Evolutionary conservation across 1,284 basidiomycete genomes (phyloP).

Genomic region (Irpex sp.): DNA sequence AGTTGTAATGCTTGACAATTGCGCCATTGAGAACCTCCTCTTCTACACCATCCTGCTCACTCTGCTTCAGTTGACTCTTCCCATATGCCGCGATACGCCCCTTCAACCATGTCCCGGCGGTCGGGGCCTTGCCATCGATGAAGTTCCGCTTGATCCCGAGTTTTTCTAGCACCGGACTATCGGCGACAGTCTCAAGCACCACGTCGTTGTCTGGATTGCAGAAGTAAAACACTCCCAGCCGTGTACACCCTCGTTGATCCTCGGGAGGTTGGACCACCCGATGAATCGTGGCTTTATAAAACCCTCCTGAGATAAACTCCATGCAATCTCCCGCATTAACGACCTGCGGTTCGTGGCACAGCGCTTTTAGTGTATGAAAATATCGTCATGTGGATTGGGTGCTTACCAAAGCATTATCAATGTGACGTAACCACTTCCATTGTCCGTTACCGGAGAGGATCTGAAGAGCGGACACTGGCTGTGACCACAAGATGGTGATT

Average conservation of each 20-base stretch:
- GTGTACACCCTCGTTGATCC: constrained; percentile 41
- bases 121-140: constrained; percentile 31
- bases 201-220: constrained; percentile 28
- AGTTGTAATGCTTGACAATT: constrained; percentile 33
- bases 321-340: constrained; percentile 41
- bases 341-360: constrained; percentile 18
- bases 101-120: constrained; percentile 38
- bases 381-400: not conserved
- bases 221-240: constrained; percentile 45
- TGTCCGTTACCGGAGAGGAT: constrained; percentile 46
- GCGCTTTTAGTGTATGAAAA: not conserved
- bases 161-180: constrained; percentile 29
- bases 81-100: constrained; percentile 35
- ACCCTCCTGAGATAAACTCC: constrained; percentile 40
- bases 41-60: constrained; percentile 24
- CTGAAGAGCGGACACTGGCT: constrained; percentile 56
- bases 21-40: constrained; percentile 31
- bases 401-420: constrained; percentile 54
- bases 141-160: constrained; percentile 29
- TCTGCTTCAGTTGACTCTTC: constrained; percentile 21
- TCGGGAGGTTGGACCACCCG: constrained; percentile 44
- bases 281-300: constrained; percentile 38
- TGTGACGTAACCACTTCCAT: constrained; percentile 59
- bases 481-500: constrained; percentile 54
- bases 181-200: constrained; percentile 23